Evolutionary conservation across 2,329 filamentous ascomycete species (phyloP), one percentile per base, ranked within the genome.

Genomic region (Nemania diffusa): DNA sequence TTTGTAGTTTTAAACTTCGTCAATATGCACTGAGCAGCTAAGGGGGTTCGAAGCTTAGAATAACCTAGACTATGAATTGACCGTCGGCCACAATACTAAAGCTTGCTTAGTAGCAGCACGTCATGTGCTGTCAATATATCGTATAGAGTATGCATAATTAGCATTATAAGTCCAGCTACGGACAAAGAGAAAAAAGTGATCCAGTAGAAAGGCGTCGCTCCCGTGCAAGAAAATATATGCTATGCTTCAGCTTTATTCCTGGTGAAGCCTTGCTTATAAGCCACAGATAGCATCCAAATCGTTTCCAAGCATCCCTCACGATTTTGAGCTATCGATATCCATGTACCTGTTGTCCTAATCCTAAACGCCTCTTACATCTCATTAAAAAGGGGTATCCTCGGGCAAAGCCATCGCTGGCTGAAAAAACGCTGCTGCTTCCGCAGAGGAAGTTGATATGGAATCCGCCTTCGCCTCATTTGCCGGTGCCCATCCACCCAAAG

Each of bases 401-500:
- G 40, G 50, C 22, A 62, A 65, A 55, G 20, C 44, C 11, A 27
- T 42, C 4, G 22, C 46, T 44, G 32, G 56, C 5, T n/a, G 27
- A 56, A 51, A 44, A 27, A 48, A 51, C 8, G 32, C 9, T 42
- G 32, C 26, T 22, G n/a, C 24, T 52, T 1, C 22, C 22, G 9
- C 24, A 27, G 32, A 63, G 5, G 3, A 24, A n/a, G 42, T 20
- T 13, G 15, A 29, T 53, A 26, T 22, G n/a, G 29, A 48, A 48
- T 17, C 13, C 13, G 4, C 3, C 26, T 3, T 26, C 4, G 11
- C 40, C 22, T 61, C 50, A 71, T 27, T 66, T 67, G 17, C 70
- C 69, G 9, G 56, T 69, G 69, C 82, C 84, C 81, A 85, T 85
- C 84, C 84, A 85, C 20, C 79, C 79, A 69, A 84, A 84, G 34